Base-by-base conservation (phyloP, 495 filamentous ascomycete genomes). In the Daldinia bambusicola region DNA sequence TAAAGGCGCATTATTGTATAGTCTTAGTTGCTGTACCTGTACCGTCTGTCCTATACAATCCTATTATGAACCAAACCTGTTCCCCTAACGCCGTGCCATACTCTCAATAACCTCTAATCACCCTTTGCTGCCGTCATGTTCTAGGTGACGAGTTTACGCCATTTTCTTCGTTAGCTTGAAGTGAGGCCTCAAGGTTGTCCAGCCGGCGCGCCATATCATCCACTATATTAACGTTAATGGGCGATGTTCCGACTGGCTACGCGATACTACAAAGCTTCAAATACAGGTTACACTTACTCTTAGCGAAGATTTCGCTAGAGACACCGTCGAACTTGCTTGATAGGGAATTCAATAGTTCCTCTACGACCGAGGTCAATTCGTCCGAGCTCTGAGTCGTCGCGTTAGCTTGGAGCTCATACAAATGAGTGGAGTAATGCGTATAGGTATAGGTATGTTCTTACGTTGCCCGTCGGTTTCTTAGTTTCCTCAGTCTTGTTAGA, bases 171-270 rank as follows among this genome's bases (percentile, higher is more conserved):
- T 78, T 83, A 9, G 82, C 81, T 71, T 86, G 83, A 36, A 94
- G 80, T 16, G 90, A 89, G 45, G 91, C 84, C 79, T 98, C 95
- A 37, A 98, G 87, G 55, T 90, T 92, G 76, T 98, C 95, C 4
- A 98, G 80, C 16, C 95, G 90, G 66, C 90, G 85, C 12, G 93
- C 90, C 95, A 98, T 98, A 61, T 97, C 95, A 74, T 98, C 95
- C 89, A 98, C 94, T 97, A 69, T 34, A 53, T 40, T 48, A 14
- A 40, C 20, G 43, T 73, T 51, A 67, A 69, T 48, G 4, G 4
- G 20, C 16, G 43, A 22, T 12, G 6, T 8, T 22, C 18, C 12
- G 12, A 9, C 20, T 2, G 12, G 9, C 18, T 22, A 22, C 10
- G 18, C 43, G 18, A 22, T 9, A 22, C 10, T 22, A 8, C 5